Base-by-base conservation (phyloP, 257 asterid genomes). In the Solanum virginianum region DNA sequence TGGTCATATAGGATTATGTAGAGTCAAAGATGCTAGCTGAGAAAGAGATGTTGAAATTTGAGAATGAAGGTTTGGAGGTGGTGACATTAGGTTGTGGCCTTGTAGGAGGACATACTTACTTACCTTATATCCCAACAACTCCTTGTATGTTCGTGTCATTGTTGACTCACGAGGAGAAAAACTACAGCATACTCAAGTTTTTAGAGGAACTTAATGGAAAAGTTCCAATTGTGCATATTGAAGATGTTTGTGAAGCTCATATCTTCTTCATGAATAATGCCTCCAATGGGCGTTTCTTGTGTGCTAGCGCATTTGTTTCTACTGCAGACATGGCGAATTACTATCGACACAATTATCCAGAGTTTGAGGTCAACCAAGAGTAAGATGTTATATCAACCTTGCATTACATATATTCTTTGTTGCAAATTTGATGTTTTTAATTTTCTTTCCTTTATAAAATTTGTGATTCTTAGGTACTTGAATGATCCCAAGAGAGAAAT, bases 11-110 rank as follows among this genome's bases (percentile, higher is more conserved):
- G 98, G 92, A 85, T 1, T 91, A 94, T 36, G 63, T 83, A 17
- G 49, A 80, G 18, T 94, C 97, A 3, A 94, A 94, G 86, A 91
- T 93, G 69, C 45, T 89, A 59, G 88, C 91, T 0, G 98, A 95
- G 80, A 87, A 89, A 79, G 88, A 91, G 87, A 89, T 89, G 63
- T 80, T 92, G 87, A 89, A 87, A n/a, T 89, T 88, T 82, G 57
- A 91, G 26, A 93, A 90, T 2, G 47, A 82, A 54, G 92, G 90
- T 10, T 29, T 93, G 24, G 85, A 89, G 51, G 97, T 91, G 51
- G 94, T 91, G 56, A 90, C 92, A 84, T 90, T 95, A 6, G 91
- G 43, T 4, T 87, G 90, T 70, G 97, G 93, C 68, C 89, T 93
- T 51, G 95, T 93, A 17, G 97, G 99, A 3, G 97, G 92, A 85